Percentiles rank a stretch among this genome's conserved stretches.
phyloP scores from a whole-genome alignment of 768 basidiomycete species.

The Russula ochroleuca region DNA sequence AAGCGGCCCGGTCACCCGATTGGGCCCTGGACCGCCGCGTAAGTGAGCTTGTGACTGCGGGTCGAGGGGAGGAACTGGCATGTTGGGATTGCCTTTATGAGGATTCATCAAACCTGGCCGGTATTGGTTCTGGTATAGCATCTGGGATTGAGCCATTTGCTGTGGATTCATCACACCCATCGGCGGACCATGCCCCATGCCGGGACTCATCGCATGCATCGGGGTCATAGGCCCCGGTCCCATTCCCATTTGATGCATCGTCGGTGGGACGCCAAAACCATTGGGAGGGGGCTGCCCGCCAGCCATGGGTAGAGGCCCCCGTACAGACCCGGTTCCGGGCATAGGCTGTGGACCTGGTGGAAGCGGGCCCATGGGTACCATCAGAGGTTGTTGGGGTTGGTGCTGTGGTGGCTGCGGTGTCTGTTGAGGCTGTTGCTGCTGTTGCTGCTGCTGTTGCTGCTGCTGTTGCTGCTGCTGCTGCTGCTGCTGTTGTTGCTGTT shows the following conservation, averaged over 20 bases:
- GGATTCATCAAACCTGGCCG: slow-evolving; percentile 9
- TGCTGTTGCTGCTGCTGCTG: slow-evolving; percentile 31
- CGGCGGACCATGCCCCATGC: slow-evolving; percentile 14
- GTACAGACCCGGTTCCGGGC: slow-evolving; percentile 32
- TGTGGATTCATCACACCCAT: slow-evolving; percentile 11
- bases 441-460: slow-evolving; percentile 30
- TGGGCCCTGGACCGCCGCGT: slow-evolving; percentile 11
- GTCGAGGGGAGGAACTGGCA: neutral
- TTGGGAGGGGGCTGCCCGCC: slow-evolving; percentile 35
- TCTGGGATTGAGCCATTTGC: slow-evolving; percentile 14
- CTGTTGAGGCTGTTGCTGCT: slow-evolving; percentile 26
- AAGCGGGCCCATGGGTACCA: slow-evolving; percentile 36
- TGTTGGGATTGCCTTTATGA: slow-evolving; percentile 10
- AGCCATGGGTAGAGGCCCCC: slow-evolving; percentile 38
- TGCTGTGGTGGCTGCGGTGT: slow-evolving; percentile 38
- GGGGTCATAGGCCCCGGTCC: slow-evolving; percentile 11
- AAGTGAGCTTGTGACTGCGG: slow-evolving; percentile 9
- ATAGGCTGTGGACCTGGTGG: slow-evolving; percentile 36
- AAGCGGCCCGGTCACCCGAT: slow-evolving; percentile 13
- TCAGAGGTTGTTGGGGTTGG: slow-evolving; percentile 46
- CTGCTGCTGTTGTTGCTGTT: slow-evolving; percentile 33
- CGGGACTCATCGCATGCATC: slow-evolving; percentile 22
- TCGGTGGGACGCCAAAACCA: slow-evolving; percentile 15
- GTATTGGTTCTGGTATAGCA: slow-evolving; percentile 12
- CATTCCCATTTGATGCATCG: slow-evolving; percentile 20